A percentile compares a stretch with the other conserved stretches of the same genome.
phyloP scores from a whole-genome alignment of 2,329 filamentous ascomycete genomes.

The Calonectria crousiana region DNA sequence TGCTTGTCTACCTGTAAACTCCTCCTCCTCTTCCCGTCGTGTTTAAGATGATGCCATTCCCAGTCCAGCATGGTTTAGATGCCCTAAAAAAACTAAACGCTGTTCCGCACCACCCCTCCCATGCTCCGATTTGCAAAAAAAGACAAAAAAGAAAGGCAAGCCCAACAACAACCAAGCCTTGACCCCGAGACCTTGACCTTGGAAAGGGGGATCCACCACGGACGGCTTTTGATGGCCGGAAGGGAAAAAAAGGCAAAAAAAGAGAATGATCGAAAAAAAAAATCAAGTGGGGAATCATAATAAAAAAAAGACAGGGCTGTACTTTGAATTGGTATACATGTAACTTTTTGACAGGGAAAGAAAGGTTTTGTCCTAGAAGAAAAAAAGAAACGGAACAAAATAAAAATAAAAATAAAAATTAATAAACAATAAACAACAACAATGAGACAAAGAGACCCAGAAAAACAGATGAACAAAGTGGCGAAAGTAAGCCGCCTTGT shows the following conservation, averaged over 20 bases:
- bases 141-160: neutral
- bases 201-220: conserved; percentile 1
- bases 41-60: conserved; percentile 18
- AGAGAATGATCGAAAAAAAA: conserved; percentile 22
- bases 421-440: neutral
- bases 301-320: conserved; percentile 15
- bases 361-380: conserved; percentile 16
- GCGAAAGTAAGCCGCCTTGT: neutral
- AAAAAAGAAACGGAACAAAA: conserved; percentile 1
- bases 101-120: conserved; percentile 8
- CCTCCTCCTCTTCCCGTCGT: neutral
- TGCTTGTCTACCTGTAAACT: neutral
- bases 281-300: conserved; percentile 30
- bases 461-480: conserved; percentile 5
- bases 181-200: neutral
- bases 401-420: neutral
- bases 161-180: neutral
- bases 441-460: conserved; percentile 1
- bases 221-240: conserved; percentile 4
- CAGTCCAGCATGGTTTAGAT: conserved; percentile 6
- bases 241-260: neutral
- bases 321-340: neutral
- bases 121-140: conserved; percentile 5
- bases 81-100: neutral
- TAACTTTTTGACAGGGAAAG: neutral